phyloP scores from a whole-genome alignment of 768 basidiomycete species.

The Trichaptum fuscoviolaceum region DNA sequence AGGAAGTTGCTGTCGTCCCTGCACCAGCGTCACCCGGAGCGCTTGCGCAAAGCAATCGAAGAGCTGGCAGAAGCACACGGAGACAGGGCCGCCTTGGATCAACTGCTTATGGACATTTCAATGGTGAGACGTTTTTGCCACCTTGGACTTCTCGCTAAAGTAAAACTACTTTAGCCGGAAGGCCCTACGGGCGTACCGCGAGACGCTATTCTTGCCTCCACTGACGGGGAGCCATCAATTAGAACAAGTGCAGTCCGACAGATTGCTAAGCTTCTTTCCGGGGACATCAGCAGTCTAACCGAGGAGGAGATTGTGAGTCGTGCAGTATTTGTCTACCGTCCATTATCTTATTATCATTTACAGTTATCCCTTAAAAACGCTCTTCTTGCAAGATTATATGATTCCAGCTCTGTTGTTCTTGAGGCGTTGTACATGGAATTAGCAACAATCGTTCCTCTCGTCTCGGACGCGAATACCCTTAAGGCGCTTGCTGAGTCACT shows the following conservation, averaged over 20 bases:
- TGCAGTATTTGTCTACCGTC: neutral
- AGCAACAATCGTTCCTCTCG: constrained; percentile 34
- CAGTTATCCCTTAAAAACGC: constrained; percentile 59
- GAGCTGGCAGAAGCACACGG: constrained; percentile 26
- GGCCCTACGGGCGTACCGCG: constrained; percentile 11
- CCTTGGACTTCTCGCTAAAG: neutral
- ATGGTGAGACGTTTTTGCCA: constrained; percentile 32
- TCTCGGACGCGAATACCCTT: constrained; percentile 18
- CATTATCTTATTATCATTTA: constrained; percentile 7
- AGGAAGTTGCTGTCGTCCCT: constrained; percentile 44
- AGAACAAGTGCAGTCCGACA: constrained; percentile 56
- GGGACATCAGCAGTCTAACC: constrained; percentile 18
- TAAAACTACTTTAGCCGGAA: neutral
- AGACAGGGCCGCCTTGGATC: constrained; percentile 40
- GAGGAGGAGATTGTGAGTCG: constrained; percentile 39
- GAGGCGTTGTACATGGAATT: constrained; percentile 60
- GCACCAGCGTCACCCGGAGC: constrained; percentile 58
- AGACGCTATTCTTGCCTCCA: constrained; percentile 33
- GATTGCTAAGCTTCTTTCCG: constrained; percentile 33
- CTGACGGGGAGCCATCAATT: constrained; percentile 54
- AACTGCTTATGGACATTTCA: constrained; percentile 54
- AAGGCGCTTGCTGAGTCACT: constrained; percentile 13
- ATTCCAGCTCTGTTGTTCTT: constrained; percentile 55
- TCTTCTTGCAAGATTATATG: constrained; percentile 63
- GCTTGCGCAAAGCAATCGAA: constrained; percentile 40